Conservation (phyloP, 805 yeast genomes). For the Schwanniomyces polymorphus region DNA sequence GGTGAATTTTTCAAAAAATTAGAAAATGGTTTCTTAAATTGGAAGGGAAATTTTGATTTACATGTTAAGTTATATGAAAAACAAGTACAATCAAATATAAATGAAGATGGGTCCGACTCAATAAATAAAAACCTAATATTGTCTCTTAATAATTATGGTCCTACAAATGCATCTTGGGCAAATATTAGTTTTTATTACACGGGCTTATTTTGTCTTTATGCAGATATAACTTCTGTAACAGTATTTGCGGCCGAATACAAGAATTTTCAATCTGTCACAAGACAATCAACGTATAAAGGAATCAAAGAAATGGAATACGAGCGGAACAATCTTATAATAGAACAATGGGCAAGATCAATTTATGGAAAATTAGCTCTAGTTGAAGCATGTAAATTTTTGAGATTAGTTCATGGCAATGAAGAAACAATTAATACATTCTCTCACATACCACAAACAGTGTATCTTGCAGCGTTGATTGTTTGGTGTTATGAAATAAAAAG, state of each 20-base stretch:
- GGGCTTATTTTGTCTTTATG: constrained; percentile 24
- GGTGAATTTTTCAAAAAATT: constrained; percentile 25
- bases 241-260: constrained; percentile 7
- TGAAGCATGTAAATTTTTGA: constrained; percentile 25
- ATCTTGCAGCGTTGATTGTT: constrained; percentile 6
- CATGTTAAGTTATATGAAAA: constrained; percentile 23
- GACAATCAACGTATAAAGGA: constrained; percentile 8
- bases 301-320: constrained; percentile 8
- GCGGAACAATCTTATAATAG: constrained; percentile 10
- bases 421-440: constrained; percentile 6
- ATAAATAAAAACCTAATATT: background rate
- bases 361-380: constrained; percentile 20
- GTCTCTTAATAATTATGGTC: constrained; percentile 29
- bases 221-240: constrained; percentile 16
- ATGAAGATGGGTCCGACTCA: background rate
- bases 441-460: constrained; percentile 9
- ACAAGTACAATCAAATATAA: constrained; percentile 8
- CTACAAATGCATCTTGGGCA: constrained; percentile 32
- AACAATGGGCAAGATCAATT: constrained; percentile 22
- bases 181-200: constrained; percentile 22
- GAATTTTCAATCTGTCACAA: constrained; percentile 6
- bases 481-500: constrained; percentile 9
- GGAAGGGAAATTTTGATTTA: constrained; percentile 37
- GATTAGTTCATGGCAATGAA: constrained; percentile 2
- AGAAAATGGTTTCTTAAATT: constrained; percentile 28